Evolutionary conservation across 371 early-diverging fungal species (phyloP), one percentile per base, ranked within the genome.

Genomic region (Mortierella sp.): DNA sequence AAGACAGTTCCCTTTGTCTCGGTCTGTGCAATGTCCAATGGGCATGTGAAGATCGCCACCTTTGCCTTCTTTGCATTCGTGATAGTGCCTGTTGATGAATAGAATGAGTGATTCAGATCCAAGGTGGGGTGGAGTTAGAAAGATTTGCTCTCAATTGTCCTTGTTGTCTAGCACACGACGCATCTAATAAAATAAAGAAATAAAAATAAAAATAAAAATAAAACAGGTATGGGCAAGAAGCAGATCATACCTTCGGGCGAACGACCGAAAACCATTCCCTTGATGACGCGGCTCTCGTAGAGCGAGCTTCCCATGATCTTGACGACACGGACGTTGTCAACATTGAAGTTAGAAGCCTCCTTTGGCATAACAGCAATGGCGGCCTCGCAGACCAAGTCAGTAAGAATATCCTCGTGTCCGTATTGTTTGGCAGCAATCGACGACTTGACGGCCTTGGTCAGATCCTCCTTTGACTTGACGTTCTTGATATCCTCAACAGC

Each of bases 1-100:
- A 99, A 87, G 47, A 99, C 98, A 7, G 99, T 99, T 52, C 99
- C 99, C 89, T 99, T 99, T 63, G 99, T 99, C 82, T 99, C 99
- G 29, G 99, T 98, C 81, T 96, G 92, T 19, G 94, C 86, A 67
- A 98, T 92, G 77, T 99, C 99, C 64, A 99, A 85, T 14, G 97
- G 94, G 82, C 98, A 99, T 47, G 97, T 94, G 84, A 96, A 99
- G 64, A 99, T 93, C 47, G 98, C 99, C 52, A 98, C 91, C 87
- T 97, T 97, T 75, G 96, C 97, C 74, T 94, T 91, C 57, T 83
- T 84, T 18, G 88, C 95, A 44, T 87, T 84, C 23, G 88, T 89
- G 58, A 92, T 70, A 28, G 87, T 83, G 71, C 76, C 76, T 75
- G 67, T 37, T 37, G 37, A 37, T 37, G 37, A 37, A 37, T 37